Conservation (phyloP, 1,139 yeast genomes). For the Yamadazyma atlantica region DNA sequence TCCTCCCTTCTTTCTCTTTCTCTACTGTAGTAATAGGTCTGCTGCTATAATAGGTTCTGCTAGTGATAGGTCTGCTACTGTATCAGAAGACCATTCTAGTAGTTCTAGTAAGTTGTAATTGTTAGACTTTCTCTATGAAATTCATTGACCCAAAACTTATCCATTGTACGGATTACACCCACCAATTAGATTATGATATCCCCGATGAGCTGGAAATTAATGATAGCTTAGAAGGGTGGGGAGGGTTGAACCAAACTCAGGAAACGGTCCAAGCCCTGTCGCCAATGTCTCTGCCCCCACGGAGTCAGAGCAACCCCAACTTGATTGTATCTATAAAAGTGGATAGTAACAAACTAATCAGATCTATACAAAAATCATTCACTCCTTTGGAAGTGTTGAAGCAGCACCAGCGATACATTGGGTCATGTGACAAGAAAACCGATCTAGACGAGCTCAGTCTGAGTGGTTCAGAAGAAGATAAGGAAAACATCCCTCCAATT, state of each 20-base stretch:
- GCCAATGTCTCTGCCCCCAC: no score
- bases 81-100: no score
- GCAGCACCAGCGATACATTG: not conserved
- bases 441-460: no score
- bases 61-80: no score
- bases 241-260: no score
- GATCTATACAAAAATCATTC: not conserved
- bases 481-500: not conserved
- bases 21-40: no score
- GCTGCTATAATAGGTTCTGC: no score
- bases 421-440: no score
- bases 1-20: no score
- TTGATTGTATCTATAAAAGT: constrained; percentile 1
- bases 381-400: not conserved
- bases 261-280: no score
- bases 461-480: not conserved
- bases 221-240: not conserved
- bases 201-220: not conserved
- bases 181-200: not conserved
- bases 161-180: not conserved
- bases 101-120: no score
- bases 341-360: not conserved
- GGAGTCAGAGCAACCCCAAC: no score
- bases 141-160: constrained; percentile 1
- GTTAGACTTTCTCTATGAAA: not conserved